phyloP scores from a whole-genome alignment of 2,329 filamentous ascomycete genomes.

The Dactylella cylindrospora region DNA sequence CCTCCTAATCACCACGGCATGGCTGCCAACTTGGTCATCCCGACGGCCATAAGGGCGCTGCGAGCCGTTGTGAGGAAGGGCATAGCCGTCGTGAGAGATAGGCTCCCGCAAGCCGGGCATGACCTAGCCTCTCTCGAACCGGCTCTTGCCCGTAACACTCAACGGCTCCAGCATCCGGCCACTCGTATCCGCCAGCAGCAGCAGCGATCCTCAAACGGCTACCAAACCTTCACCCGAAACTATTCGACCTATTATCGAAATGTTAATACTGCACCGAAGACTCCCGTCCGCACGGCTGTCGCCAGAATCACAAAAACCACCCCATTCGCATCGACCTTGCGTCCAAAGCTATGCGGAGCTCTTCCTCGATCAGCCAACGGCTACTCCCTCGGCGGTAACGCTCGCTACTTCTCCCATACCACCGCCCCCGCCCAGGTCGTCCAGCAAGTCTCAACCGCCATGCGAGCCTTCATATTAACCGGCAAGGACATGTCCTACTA shows the following conservation, averaged over 20 bases:
- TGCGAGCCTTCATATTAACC: constrained; percentile 88
- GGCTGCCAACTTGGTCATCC: constrained; percentile 44
- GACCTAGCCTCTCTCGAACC: constrained; percentile 60
- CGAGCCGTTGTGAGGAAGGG: constrained; percentile 57
- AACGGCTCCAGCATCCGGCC: constrained; percentile 62
- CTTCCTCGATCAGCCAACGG: constrained; percentile 83
- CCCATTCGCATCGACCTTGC: constrained; percentile 83
- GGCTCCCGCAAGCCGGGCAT: constrained; percentile 55
- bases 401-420: constrained; percentile 78
- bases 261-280: constrained; percentile 58
- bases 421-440: constrained; percentile 88
- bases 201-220: constrained; percentile 61
- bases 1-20: constrained; percentile 32
- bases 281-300: constrained; percentile 61
- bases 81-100: constrained; percentile 55
- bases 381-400: constrained; percentile 72
- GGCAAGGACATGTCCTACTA: constrained; percentile 84
- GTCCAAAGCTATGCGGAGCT: constrained; percentile 86
- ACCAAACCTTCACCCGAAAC: constrained; percentile 57
- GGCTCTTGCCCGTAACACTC: constrained; percentile 60
- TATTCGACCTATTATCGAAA: constrained; percentile 51
- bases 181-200: constrained; percentile 66
- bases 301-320: constrained; percentile 70
- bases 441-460: constrained; percentile 80
- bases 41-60: constrained; percentile 39